These are phyloP conservation scores for Saccharomycopsis fermentans DNA, from an alignment of 805 yeast genomes.

Conservation along the genomic window DNA sequence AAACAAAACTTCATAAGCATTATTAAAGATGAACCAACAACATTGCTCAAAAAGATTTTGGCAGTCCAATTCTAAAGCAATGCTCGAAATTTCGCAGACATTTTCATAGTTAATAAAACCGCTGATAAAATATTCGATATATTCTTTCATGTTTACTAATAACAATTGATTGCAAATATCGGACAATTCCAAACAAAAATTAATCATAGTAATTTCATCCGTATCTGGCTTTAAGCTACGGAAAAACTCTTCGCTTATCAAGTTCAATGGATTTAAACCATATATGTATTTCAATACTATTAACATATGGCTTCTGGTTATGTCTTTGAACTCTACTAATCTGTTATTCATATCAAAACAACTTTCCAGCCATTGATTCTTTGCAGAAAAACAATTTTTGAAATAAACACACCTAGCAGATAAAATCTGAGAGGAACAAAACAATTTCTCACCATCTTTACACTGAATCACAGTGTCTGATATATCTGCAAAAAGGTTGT, in stretches of 20 bases:
- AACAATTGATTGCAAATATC: conserved; percentile 55
- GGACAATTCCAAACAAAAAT: conserved; percentile 45
- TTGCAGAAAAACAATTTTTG: conserved; percentile 40
- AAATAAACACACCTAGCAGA: conserved; percentile 52
- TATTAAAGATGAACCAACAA: conserved; percentile 57
- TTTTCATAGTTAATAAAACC: conserved; percentile 51
- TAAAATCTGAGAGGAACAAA: conserved; percentile 37
- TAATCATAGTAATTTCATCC: conserved; percentile 34
- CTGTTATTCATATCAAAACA: background rate
- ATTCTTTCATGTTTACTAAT: conserved; percentile 45
- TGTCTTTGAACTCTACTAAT: conserved; percentile 34
- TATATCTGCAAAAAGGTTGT: background rate
- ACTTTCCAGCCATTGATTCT: conserved; percentile 36
- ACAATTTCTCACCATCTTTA: conserved; percentile 33
- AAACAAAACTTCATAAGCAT: conserved; percentile 51
- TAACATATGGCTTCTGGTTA: conserved; percentile 34
- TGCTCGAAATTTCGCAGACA: conserved; percentile 43
- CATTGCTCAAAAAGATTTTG: conserved; percentile 48
- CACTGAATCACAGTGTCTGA: conserved; percentile 38
- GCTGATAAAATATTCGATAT: conserved; percentile 50
- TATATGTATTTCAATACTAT: conserved; percentile 45
- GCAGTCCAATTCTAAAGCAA: conserved; percentile 43
- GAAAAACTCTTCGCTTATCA: conserved; percentile 23
- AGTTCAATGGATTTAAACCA: conserved; percentile 37
- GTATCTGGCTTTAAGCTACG: background rate